Evolutionary conservation across 2,329 filamentous ascomycete genomes (phyloP), one percentile per base, ranked within the genome.

Genomic region (Colletotrichum liaoningense): DNA sequence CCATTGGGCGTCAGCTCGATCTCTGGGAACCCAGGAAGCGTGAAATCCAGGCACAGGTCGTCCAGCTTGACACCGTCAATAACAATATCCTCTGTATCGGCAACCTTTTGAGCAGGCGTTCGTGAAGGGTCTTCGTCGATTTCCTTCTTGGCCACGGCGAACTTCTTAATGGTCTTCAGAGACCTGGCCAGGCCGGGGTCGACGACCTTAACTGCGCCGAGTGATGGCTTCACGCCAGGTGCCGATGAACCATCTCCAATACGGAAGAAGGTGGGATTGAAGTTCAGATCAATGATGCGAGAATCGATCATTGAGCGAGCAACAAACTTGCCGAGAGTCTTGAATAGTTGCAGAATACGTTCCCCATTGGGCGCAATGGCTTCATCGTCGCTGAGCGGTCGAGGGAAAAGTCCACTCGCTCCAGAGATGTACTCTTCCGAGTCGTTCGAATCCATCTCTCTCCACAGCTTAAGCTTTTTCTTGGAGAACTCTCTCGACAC

Each of bases 231-330:
- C 4, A 98, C 92, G 0, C 87, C 87, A 5, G 84, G 83, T 1
- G 90, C 84, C 1, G 84, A 82, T 2, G 91, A 88, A 57, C 88
- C 90, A 77, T 97, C 94, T 19, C 94, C 94, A 76, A 98, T 94
- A 71, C 96, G 94, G 91, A 99, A 99, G 86, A 99, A 98, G 6
- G 95, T 97, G 1, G 97, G 94, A 80, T 98, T 99, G 84, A 99
- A 97, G 69, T 96, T 97, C 76, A 99, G 92, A 79, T 99, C 97
- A 77, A 99, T 98, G 80, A 99, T 98, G 67, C 97, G 91, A 1
- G 96, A 98, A 81, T 99, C 97, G 66, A 99, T 93, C 97, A 99
- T 98, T 0, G 97, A 98, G 63, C 97, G 92, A 35, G 97, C 97
- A 60, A 98, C 95, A 81, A 99, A 99, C 80, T 98, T 98, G 77